Percentiles rank a stretch among this genome's conserved stretches.
Evolutionary conservation across 108 stramenopile species (phyloP).

Genomic region (Nitzschia putrida): DNA sequence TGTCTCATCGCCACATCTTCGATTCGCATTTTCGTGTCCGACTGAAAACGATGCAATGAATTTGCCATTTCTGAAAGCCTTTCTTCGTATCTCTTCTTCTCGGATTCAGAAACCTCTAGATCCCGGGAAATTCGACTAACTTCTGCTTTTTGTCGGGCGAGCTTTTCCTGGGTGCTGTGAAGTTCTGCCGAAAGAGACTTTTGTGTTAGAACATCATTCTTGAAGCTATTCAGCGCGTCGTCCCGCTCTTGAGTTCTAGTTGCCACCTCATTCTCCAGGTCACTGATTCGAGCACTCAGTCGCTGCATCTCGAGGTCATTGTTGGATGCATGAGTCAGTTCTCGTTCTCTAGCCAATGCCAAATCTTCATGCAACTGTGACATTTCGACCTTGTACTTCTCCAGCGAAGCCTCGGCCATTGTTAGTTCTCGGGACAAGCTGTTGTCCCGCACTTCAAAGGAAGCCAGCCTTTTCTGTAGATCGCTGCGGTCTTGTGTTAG

Average conservation of each 20-base stretch:
- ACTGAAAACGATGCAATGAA: neutral
- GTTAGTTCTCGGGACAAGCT: neutral
- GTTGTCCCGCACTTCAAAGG: neutral
- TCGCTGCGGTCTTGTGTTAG: neutral
- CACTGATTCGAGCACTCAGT: neutral
- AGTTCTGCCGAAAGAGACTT: constrained; percentile 11
- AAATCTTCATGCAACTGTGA: constrained; percentile 7
- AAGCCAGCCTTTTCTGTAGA: neutral
- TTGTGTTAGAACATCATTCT: neutral
- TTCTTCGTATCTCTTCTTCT: neutral
- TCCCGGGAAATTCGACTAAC: neutral
- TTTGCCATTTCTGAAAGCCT: neutral
- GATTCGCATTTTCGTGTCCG: neutral
- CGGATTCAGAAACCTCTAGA: constrained; percentile 1
- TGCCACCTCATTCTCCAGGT: constrained; percentile 9
- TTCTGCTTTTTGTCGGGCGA: constrained; percentile 1
- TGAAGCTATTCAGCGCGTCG: neutral
- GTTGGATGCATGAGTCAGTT: neutral
- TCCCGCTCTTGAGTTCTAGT: constrained; percentile 5
- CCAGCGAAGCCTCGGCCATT: neutral
- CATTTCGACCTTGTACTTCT: constrained; percentile 6
- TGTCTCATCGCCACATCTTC: neutral
- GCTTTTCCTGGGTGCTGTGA: constrained; percentile 7
- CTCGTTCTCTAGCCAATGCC: neutral
- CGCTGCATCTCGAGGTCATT: constrained; percentile 3